Conservation (phyloP, 345 rosid genomes). For the Abelmoschus esculentus region DNA sequence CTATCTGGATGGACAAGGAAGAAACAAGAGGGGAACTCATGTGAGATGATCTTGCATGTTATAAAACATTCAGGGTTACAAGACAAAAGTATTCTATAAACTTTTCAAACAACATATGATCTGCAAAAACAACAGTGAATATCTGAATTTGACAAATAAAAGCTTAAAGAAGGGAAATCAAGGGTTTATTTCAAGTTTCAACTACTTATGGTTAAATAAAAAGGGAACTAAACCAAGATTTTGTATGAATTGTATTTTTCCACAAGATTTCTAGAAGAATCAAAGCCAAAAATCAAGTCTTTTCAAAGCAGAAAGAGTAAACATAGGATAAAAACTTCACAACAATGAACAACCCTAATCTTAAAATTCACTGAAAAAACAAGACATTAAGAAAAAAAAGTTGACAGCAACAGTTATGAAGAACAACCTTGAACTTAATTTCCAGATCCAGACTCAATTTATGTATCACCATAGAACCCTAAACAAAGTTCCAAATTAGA, state of each 20-base stretch:
- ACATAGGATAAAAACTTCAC: background rate
- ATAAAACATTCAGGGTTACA: background rate
- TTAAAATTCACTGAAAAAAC: background rate
- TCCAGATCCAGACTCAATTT: conserved; percentile 18
- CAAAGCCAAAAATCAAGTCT: background rate
- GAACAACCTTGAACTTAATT: background rate
- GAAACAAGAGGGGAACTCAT: background rate
- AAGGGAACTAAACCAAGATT: background rate
- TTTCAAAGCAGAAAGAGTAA: background rate
- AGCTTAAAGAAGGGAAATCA: background rate
- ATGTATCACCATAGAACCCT: background rate
- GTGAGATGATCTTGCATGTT: background rate
- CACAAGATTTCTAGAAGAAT: background rate
- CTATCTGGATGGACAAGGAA: background rate
- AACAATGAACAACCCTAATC: background rate
- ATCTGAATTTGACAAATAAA: background rate
- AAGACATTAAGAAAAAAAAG: background rate
- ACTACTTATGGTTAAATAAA: background rate
- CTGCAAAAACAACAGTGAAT: background rate
- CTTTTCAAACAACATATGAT: background rate
- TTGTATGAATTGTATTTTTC: background rate
- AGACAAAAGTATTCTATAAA: background rate
- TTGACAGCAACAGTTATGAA: background rate
- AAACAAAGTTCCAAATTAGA: background rate
- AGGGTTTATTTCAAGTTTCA: background rate